Evolutionary conservation across 306 rosid genomes (phyloP), one percentile per base, ranked within the genome.

Genomic region (Hippophae gyantsensis): DNA sequence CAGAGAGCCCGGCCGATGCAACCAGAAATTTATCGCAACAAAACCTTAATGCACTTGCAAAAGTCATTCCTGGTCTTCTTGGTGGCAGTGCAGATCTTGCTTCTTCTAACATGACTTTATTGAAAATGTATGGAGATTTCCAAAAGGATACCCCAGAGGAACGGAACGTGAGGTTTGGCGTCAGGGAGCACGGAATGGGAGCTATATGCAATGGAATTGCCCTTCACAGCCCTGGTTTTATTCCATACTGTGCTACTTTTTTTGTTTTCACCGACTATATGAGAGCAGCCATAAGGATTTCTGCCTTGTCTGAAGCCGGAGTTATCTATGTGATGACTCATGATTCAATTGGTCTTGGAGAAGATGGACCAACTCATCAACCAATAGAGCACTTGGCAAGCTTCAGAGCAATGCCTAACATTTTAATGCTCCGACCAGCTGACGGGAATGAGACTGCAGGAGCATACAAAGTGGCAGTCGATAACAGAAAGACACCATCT

Each of bases 11-110:
- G 54, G 88, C 84, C 5, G 97, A 93, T 71, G 99, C 99, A 32
- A 93, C 99, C 54, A 72, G 99, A 69, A 93, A 86, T 61, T 65
- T 93, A 52, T 93, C 99, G 54, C 99, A 93, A 69, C 71, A 70
- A 68, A 86, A 85, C 78, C 97, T 93, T 14, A 93, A 93, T 66
- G 99, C 97, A 64, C 97, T 93, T 50, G 96, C 75, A 0, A 78
- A 75, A 44, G 95, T 88, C 77, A 82, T 93, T 68, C 99, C 97
- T 0, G 99, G 99, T 65, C 65, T 93, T 60, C 71, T 93, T n/a
- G 99, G 99, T 41, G 99, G 99, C 18, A 93, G 99, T 86, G 99
- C 99, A 1, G 99, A 93, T 56, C 89, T 93, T 61, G 99, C 99
- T 40, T 93, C 99, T 58, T 93, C 99, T 50, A 93, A 93, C 87